Base-by-base conservation (phyloP, 73 alveolate genomes). In the Stentor roeselii region DNA sequence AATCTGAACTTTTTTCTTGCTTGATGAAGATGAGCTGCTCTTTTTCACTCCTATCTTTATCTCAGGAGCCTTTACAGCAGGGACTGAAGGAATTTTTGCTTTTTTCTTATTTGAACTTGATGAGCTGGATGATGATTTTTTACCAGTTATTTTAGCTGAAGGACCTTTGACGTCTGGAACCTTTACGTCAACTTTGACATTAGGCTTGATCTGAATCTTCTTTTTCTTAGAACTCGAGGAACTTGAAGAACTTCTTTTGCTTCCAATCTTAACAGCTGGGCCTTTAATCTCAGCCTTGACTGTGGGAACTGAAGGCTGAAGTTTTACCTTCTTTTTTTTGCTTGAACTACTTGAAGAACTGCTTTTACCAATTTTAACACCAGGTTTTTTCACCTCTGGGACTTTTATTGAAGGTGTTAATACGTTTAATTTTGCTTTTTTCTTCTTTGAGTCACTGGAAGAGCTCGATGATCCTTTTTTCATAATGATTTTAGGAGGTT, bases 151-250 rank as follows among this genome's bases (percentile, higher is more conserved):
- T 30, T 32, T 34, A n/a, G 34, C 37, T 2, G 27, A 15, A 0
- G 80, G 80, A 67, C 42, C 80, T 34, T 67, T 67, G 42, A 67
- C 41, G 34, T 67, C 80, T 67, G 80, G 80, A 67, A 32, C 80
- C 34, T 67, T 67, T 0, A 67, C 80, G 0, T 67, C 80, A 1
- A 67, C 37, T 67, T 67, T 67, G 21, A n/a, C 80, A 27, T 67
- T 32, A 50, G 67, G 30, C 67, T 50, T 50, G 34, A 67, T 67
- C 1, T 2, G 2, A 0, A 67, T 34, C 34, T 67, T 67, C 34
- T 15, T 40, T n/a, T 32, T 32, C 37, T 67, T 67, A 27, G 2
- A 36, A 21, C 50, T 30, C 21, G 41, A 21, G 1, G 80, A 67
- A 21, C 50, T 30, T 21, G 41, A 21, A 32, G 42, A 27, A 21